Conservation (phyloP, 371 early-diverging fungal genomes). For the Circinella umbellata region DNA sequence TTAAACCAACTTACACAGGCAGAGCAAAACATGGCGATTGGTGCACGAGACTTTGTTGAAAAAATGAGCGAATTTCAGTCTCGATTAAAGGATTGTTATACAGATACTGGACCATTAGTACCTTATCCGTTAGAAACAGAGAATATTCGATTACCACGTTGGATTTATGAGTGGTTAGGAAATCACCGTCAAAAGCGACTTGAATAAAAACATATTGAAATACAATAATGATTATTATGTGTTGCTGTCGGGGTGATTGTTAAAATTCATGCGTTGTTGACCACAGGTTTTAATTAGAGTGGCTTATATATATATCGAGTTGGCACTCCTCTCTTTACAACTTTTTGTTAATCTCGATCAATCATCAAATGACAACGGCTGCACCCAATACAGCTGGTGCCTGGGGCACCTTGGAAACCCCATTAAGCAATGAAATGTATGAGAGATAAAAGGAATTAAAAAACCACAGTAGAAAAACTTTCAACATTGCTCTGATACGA, state of each 20-base stretch:
- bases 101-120: background rate
- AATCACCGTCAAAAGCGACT: background rate
- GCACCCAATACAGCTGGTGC: constrained; percentile 41
- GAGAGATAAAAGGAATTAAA: background rate
- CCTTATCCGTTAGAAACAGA: background rate
- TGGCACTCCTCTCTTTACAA: background rate
- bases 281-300: background rate
- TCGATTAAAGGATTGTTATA: background rate
- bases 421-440: constrained; percentile 47
- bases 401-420: constrained; percentile 39
- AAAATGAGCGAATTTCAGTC: background rate
- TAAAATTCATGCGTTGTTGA: too few relatives aligned
- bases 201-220: too few relatives aligned
- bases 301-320: background rate
- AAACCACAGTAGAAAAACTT: too few relatives aligned
- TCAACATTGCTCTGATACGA: too few relatives aligned
- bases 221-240: too few relatives aligned
- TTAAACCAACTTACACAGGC: background rate
- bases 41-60: background rate
- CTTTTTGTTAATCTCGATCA: constrained; percentile 2
- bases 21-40: background rate
- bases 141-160: background rate
- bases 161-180: background rate
- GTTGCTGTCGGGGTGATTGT: too few relatives aligned
- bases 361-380: constrained; percentile 5